Evolutionary conservation across 139 green algal species (phyloP), one percentile per base, ranked within the genome.

Genomic region (Coccomyxa sp.): DNA sequence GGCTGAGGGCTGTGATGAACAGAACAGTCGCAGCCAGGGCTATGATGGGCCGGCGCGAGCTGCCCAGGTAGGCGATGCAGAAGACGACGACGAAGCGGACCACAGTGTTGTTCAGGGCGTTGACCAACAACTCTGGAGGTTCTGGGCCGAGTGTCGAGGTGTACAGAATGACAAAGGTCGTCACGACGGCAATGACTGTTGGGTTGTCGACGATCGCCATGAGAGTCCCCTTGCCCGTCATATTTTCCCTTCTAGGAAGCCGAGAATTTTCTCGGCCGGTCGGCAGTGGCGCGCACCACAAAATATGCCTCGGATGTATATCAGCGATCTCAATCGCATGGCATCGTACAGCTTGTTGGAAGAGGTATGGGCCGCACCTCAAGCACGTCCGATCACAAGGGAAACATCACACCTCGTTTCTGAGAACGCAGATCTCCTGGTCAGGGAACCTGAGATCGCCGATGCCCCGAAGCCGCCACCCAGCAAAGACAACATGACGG

Each of bases 231-330:
- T 58, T 58, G 44, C 44, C 44, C 44, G 14, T 58, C 44, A 58
- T 58, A 58, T 58, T 58, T 58, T 14, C 44, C 44, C 14, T 58
- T 58, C 44, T 58, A 58, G 44, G 44, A 58, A 58, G 44, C 44
- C 44, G 44, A 58, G 44, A 58, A 27, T 58, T 58, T 58, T 58
- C 44, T 58, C 44, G 44, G 10, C 44, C 44, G 44, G 44, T 58
- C 44, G 44, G 44, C 44, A 58, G 44, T 58, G 44, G 44, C 44
- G 44, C 10, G 44, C 44, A 58, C 44, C 44, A 58, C 44, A 58
- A 58, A 58, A 58, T 58, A 58, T 58, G 44, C 44, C 44, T 58
- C 44, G 44, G 44, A 58, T 58, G 44, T 58, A 58, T 58, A 58
- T 58, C 44, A 58, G 44, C 44, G 44, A 58, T 14, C 44, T 58